Base-by-base conservation (phyloP, 495 filamentous ascomycete species). In the Podospora tetraspora region DNA sequence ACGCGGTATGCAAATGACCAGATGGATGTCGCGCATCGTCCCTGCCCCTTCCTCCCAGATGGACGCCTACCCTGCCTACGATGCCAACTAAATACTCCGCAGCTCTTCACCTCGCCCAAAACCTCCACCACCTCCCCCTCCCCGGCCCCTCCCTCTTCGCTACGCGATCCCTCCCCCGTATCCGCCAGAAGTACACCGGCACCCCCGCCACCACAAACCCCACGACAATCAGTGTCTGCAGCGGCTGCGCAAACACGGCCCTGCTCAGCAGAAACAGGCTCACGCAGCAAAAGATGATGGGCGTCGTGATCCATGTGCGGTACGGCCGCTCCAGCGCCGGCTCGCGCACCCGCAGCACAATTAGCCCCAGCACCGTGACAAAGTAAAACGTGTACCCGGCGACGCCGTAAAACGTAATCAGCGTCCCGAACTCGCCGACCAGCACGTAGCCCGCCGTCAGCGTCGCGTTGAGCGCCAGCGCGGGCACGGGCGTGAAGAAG, bases 311-410 rank as follows among this genome's bases (percentile, higher is more conserved):
- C 96, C 96, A 99, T 19, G 93, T 95, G 75, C 85, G 87, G 78
- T 98, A 99, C 2, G 95, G 93, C 24, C 95, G 79, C 76, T 97
- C 93, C 24, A 98, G 83, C 66, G 87, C 80, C 9, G 96, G 96
- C 76, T 98, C 95, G 56, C 85, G 86, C n/a, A 97, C 90, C 25
- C 95, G 83, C 69, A 99, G 82, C 32, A 98, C 87, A 65, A 99
- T 96, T 30, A 99, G 83, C 0, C 95, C 95, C 0, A 99, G 87
- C 1, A 99, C 95, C 0, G 94, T 96, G 34, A 96, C 76, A 79
- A 99, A 99, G 80, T 99, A 99, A 76, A 98, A 98, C 0, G 90
- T 91, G 76, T 98, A 99, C 8, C 93, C 93, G 3, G 94, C 95
- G 0, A 99, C 95, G 30, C 96, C 95, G 79, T 97, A 97, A 79